A percentile compares a stretch with the other conserved stretches of the same genome.
Evolutionary conservation across 2,329 filamentous ascomycete species (phyloP).

Genomic region (Cryphonectria naterciae): DNA sequence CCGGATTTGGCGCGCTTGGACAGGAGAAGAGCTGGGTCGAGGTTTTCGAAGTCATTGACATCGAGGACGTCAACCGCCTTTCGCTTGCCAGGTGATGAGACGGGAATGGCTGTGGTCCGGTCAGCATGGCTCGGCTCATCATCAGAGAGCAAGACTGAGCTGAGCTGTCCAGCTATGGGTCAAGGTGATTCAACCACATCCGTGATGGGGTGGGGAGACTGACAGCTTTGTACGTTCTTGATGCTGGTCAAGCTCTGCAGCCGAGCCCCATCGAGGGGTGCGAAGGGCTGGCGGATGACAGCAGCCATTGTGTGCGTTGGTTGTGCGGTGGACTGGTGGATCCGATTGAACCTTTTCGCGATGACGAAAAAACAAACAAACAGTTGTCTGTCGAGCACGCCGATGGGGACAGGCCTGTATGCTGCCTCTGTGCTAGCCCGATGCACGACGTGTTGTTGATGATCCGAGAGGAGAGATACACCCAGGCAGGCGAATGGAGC

Average conservation of each 20-base stretch:
- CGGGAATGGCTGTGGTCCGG: slow-evolving; percentile 44
- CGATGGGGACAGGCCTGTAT: slow-evolving; percentile 5
- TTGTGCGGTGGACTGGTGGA: slow-evolving; percentile 18
- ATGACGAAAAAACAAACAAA: slow-evolving; percentile 22
- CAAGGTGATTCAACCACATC: not conserved
- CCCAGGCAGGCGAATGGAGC: slow-evolving; percentile 22
- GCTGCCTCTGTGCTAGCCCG: slow-evolving; percentile 5
- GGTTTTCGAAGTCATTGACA: slow-evolving; percentile 61
- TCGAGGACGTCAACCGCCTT: slow-evolving; percentile 59
- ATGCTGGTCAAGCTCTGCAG: slow-evolving; percentile 73
- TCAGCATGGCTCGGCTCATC: slow-evolving; percentile 34
- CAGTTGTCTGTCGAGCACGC: slow-evolving; percentile 17
- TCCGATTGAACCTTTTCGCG: not conserved
- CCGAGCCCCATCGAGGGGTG: slow-evolving; percentile 69
- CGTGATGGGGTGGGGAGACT: slow-evolving; percentile 36
- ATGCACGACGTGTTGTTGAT: slow-evolving; percentile 19
- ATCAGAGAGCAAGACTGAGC: not conserved
- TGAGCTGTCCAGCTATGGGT: slow-evolving; percentile 5
- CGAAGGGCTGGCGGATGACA: slow-evolving; percentile 72
- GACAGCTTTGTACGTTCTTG: slow-evolving; percentile 80
- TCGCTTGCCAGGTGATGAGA: slow-evolving; percentile 54
- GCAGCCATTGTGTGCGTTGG: slow-evolving; percentile 52
- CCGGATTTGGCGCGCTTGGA: slow-evolving; percentile 62
- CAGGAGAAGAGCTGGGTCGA: slow-evolving; percentile 57
- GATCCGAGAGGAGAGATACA: not conserved